Conservation (phyloP, 164 flowering plant species). For the Umbilicus rupestris region DNA sequence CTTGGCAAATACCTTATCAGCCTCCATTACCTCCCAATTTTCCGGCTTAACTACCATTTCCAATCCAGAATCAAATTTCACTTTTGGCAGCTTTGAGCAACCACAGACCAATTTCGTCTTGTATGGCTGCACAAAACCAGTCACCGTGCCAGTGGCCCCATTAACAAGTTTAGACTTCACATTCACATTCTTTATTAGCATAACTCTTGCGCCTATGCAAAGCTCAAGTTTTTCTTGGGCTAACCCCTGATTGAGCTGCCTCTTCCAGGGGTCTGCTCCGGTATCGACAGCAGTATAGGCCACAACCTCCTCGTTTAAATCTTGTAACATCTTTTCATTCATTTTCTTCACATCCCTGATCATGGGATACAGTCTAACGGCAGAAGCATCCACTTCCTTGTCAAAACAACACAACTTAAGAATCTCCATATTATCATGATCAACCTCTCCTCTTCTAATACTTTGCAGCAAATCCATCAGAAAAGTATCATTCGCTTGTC, state of each 20-base stretch:
- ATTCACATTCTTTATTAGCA: slow-evolving; percentile 40
- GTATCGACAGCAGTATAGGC: slow-evolving; percentile 33
- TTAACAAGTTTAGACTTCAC: slow-evolving; percentile 30
- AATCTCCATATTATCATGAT: slow-evolving; percentile 22
- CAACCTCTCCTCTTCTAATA: slow-evolving; percentile 36
- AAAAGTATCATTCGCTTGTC: slow-evolving; percentile 31
- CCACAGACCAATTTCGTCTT: neutral
- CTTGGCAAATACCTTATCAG: slow-evolving; percentile 24
- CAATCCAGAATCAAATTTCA: slow-evolving; percentile 38
- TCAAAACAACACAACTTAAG: slow-evolving; percentile 21
- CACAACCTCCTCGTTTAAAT: slow-evolving; percentile 18
- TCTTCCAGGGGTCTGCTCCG: slow-evolving; percentile 30
- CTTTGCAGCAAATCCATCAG: slow-evolving; percentile 41
- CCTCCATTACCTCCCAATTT: slow-evolving; percentile 37
- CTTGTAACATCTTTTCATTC: slow-evolving; percentile 24
- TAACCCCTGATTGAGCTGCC: slow-evolving; percentile 31
- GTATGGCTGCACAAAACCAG: slow-evolving; percentile 15
- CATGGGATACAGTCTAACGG: slow-evolving; percentile 39
- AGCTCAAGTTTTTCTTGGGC: slow-evolving; percentile 31
- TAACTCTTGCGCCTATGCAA: slow-evolving; percentile 48
- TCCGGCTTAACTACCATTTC: slow-evolving; percentile 24
- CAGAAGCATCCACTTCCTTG: slow-evolving; percentile 19
- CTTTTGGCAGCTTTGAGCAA: slow-evolving; percentile 25
- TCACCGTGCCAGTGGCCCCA: slow-evolving; percentile 53
- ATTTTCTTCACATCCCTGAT: slow-evolving; percentile 33